phyloP scores from a whole-genome alignment of 495 filamentous ascomycete species.

The Hypoxylon subgilvum region DNA sequence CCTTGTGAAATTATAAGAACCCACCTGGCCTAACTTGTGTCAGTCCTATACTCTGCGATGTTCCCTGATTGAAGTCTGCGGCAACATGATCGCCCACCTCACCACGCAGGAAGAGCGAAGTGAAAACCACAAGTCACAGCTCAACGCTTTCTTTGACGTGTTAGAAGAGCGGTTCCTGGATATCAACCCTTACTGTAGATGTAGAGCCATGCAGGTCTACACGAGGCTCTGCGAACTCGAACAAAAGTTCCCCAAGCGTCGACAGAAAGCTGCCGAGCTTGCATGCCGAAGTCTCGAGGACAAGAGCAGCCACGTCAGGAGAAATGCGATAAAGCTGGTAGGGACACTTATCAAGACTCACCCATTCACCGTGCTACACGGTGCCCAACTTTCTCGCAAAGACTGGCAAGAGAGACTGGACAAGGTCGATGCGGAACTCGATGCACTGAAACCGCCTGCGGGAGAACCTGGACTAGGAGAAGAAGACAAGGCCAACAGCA shows the following conservation, averaged over 20 bases:
- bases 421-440: constrained; percentile 78
- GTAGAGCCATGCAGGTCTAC: constrained; percentile 90
- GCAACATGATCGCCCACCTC: constrained; percentile 91
- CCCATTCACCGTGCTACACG: constrained; percentile 90
- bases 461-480: constrained; percentile 79
- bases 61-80: constrained; percentile 95
- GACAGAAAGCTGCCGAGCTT: constrained; percentile 83
- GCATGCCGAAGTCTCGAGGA: constrained; percentile 90
- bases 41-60: constrained; percentile 92
- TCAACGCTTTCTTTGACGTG: constrained; percentile 95
- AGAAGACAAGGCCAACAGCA: constrained; percentile 59
- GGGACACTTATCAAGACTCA: constrained; percentile 88
- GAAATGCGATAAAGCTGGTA: constrained; percentile 92
- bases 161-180: constrained; percentile 96
- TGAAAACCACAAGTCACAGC: constrained; percentile 89
- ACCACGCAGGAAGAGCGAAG: constrained; percentile 88
- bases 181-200: constrained; percentile 94
- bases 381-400: constrained; percentile 78
- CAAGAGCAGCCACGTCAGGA: constrained; percentile 95
- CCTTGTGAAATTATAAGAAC: not conserved
- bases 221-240: constrained; percentile 89
- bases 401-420: constrained; percentile 85
- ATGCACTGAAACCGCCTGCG: constrained; percentile 77
- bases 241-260: constrained; percentile 90
- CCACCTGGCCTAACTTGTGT: constrained; percentile 23